Evolutionary conservation across 441 rosid species (phyloP), one percentile per base, ranked within the genome.

Genomic region (Theobroma grandiflorum): DNA sequence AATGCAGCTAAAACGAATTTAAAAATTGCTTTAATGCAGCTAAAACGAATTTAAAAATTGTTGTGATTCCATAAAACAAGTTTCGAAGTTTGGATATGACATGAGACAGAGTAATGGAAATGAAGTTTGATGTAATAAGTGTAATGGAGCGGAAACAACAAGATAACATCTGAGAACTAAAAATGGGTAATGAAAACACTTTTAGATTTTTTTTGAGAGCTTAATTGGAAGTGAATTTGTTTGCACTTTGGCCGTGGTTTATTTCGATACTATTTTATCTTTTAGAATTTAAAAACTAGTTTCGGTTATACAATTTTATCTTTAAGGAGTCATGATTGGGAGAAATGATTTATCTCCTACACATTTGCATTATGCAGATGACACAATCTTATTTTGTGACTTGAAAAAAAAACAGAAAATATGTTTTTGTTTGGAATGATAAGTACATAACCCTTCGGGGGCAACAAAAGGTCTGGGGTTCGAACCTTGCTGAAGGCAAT

Each of bases 41-140:
- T 11, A 71, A 76, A 35, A 80, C 18, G 64, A 84, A 81, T 42
- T 65, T 71, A 66, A 88, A 80, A 74, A 73, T 79, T 73, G 82
- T 76, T 22, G 75, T 37, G 59, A 79, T 63, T 76, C 78, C 75
- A 66, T 33, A 45, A 72, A 82, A 70, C 20, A 75, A 75, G 76
- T 57, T 83, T 68, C 72, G 86, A n/a, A 80, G 72, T 83, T 80
- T 88, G 18, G 87, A 76, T 37, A 81, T 64, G 65, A 68, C 82
- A 35, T 71, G 85, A 42, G 87, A 77, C 58, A 88, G 76, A 72
- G 86, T 79, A 83, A 80, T 82, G 70, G 90, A 80, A 81, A 50
- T 64, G 50, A 52, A 67, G 49, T 10, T 71, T n/a, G 40, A 37
- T 22, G 74, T 31, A 22, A 16, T 35, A 42, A 52, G 76, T 16